A percentile compares a stretch with the other conserved stretches of the same genome.
These are phyloP conservation scores for Pichia sp. DNA, from an alignment of 1,139 yeast species.

Conservation along the genomic window DNA sequence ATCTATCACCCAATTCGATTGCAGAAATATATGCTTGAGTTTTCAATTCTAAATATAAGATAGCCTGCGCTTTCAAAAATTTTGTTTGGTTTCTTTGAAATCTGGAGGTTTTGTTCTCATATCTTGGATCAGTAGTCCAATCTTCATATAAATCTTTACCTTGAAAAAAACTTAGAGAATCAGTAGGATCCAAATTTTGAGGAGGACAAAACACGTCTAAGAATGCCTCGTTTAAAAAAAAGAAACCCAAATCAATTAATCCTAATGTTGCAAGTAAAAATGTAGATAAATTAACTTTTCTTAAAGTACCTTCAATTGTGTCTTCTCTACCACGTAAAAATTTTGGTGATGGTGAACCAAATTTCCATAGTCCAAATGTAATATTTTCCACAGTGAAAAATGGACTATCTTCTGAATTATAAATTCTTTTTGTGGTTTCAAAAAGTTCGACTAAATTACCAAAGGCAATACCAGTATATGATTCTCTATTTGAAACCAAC, in stretches of 20 bases:
- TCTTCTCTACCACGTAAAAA: conserved; percentile 57
- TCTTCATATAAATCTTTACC: conserved; percentile 12
- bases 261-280: conserved; percentile 82
- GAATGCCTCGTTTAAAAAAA: conserved; percentile 75
- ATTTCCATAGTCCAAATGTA: conserved; percentile 54
- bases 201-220: conserved; percentile 78
- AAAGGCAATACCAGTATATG: conserved; percentile 67
- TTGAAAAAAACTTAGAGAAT: conserved; percentile 25
- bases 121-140: conserved; percentile 4
- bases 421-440: conserved; percentile 62
- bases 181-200: conserved; percentile 33
- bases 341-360: conserved; percentile 52
- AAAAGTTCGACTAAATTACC: conserved; percentile 67
- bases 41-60: conserved; percentile 73
- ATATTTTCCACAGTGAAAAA: conserved; percentile 54
- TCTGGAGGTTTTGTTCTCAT: conserved; percentile 6
- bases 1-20: conserved; percentile 62
- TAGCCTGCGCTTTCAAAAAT: conserved; percentile 73
- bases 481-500: conserved; percentile 65
- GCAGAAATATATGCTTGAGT: conserved; percentile 95
- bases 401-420: conserved; percentile 56
- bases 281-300: conserved; percentile 83
- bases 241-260: conserved; percentile 79
- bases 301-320: conserved; percentile 60
- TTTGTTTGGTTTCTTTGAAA: conserved; percentile 32